Evolutionary conservation across 306 rosid species (phyloP), one percentile per base, ranked within the genome.

Genomic region (Rosa rugosa): DNA sequence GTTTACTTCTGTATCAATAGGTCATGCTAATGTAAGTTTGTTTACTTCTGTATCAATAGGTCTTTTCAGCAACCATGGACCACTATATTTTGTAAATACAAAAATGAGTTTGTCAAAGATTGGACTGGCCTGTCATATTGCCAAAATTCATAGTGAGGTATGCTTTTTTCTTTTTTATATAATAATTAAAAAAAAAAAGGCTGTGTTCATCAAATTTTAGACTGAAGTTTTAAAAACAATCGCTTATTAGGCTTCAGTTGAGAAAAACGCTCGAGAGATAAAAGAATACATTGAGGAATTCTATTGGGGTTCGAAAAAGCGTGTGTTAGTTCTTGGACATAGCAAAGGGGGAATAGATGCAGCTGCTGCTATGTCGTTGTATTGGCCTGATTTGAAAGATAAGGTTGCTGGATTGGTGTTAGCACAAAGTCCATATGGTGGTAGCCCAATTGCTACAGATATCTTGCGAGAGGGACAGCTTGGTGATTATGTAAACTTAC

Each of bases 311-410:
- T 91, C 99, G 51, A 82, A 83, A 5, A 96, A 89, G 73, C 97
- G 93, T 74, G 97, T 93, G 83, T 81, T 96, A 83, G 90, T 95
- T 86, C 98, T 93, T 81, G 99, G 98, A 73, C 99, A 96, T 84
- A 96, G 99, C 90, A 96, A 96, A 84, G 99, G 99, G 73, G 99
- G 99, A 89, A 91, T 96, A 80, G 99, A 96, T 83, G 91, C 98
- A 41, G 99, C 99, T 7, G 99, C 99, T 83, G 98, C 99, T 81
- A 84, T 96, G 70, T 93, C 99, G 3, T 72, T 96, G 82, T 93
- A 96, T 85, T 96, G 99, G 99, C 79, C 98, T 81, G 98, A 91
- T 80, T 86, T 96, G 87, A 93, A 92, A 84, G 98, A 91, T 84
- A 96, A 96, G 82, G 99, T 93, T 64, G 98, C 99, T 5, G 99